Percentiles rank a stretch among this genome's conserved stretches.
These are phyloP conservation scores for Ceratocystis colombiana DNA, from an alignment of 2,329 filamentous ascomycete species.

Conservation along the genomic window DNA sequence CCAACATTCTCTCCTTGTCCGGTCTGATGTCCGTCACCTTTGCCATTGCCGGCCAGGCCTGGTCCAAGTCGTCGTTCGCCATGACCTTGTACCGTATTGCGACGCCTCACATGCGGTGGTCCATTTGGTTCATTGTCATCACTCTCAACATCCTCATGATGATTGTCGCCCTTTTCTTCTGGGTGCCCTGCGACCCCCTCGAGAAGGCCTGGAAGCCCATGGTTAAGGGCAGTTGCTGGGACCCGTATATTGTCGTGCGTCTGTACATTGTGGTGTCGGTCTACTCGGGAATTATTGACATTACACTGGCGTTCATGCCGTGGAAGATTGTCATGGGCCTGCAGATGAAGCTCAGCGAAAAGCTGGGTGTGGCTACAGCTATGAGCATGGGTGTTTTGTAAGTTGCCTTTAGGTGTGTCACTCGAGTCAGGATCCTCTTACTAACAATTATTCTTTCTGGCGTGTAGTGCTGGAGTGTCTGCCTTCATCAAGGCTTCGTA, in stretches of 20 bases:
- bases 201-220: slow-evolving; percentile 28
- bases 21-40: slow-evolving; percentile 22
- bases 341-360: slow-evolving; percentile 30
- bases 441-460: not conserved
- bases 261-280: slow-evolving; percentile 19
- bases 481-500: slow-evolving; percentile 23
- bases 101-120: slow-evolving; percentile 27
- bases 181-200: slow-evolving; percentile 30
- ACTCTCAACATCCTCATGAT: slow-evolving; percentile 29
- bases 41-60: slow-evolving; percentile 21
- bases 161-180: slow-evolving; percentile 28
- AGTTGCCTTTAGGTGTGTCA: slow-evolving; percentile 17
- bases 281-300: slow-evolving; percentile 27
- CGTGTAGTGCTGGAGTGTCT: slow-evolving; percentile 20
- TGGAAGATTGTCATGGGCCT: slow-evolving; percentile 30
- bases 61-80: slow-evolving; percentile 29
- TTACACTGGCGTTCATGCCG: slow-evolving; percentile 28
- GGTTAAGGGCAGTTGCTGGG: slow-evolving; percentile 29
- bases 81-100: slow-evolving; percentile 30
- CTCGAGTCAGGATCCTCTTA: not conserved
- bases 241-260: slow-evolving; percentile 21
- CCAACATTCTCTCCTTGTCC: slow-evolving; percentile 16
- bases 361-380: slow-evolving; percentile 29
- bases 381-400: slow-evolving; percentile 31
- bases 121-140: slow-evolving; percentile 30